A percentile compares a stretch with the other conserved stretches of the same genome.
phyloP scores from a whole-genome alignment of 176 grass and related monocot genomes.

The Sorghum bicolor region Sorghum_bicolor_NCBIv3 NC_012871.2:66456001-66456500 shows the following conservation, averaged over 20 bases:
- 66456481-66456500: constrained; percentile 9
- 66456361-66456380: not conserved
- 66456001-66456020: constrained; percentile 62
- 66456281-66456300: not conserved
- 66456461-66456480: constrained; percentile 33
- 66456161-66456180: constrained; percentile 54
- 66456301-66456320: not conserved
- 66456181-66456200: constrained; percentile 42
- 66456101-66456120: not conserved
- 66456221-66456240: not conserved
- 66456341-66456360: constrained; percentile 5
- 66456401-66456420: not conserved
- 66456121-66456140: constrained; percentile 47
- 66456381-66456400: not conserved
- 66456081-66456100: not conserved
- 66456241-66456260: not conserved
- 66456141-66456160: constrained; percentile 43
- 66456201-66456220: constrained; percentile 30
- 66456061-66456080: constrained; percentile 35
- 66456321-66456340: constrained; percentile 22
- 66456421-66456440: constrained; percentile 40
- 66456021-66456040: constrained; percentile 66
- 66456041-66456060: constrained; percentile 52
- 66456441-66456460: constrained; percentile 38
- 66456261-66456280: not conserved